A percentile compares a stretch with the other conserved stretches of the same genome.
Evolutionary conservation across 2,329 filamentous ascomycete species (phyloP).

Genomic region (Alternaria sp.): DNA sequence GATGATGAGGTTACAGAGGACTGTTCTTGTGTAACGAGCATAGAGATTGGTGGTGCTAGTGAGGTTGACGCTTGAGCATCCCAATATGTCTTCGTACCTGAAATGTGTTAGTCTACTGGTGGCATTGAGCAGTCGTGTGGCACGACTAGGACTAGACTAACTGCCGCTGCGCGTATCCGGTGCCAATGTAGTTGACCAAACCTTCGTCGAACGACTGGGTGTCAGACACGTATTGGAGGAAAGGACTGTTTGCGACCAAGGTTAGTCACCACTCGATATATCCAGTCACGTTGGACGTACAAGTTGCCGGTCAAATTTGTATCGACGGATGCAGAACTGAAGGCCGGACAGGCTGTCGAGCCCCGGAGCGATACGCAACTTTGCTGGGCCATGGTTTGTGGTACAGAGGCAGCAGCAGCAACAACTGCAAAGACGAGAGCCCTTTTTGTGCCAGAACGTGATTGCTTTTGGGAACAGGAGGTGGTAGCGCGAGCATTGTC

Average conservation of each 20-base stretch:
- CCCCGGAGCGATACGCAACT: slow-evolving; percentile 72
- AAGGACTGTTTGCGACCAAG: slow-evolving; percentile 68
- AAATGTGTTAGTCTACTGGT: slow-evolving; percentile 41
- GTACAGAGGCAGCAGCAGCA: slow-evolving; percentile 41
- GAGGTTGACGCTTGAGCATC: slow-evolving; percentile 80
- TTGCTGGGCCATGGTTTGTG: slow-evolving; percentile 52
- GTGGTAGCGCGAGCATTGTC: slow-evolving; percentile 17
- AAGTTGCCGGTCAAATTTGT: slow-evolving; percentile 71
- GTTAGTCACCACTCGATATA: background rate
- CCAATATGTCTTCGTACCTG: slow-evolving; percentile 84
- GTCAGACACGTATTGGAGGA: slow-evolving; percentile 82
- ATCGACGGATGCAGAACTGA: slow-evolving; percentile 75
- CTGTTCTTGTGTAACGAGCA: slow-evolving; percentile 89
- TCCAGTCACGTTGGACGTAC: slow-evolving; percentile 56
- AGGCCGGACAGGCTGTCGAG: slow-evolving; percentile 77
- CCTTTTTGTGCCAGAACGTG: slow-evolving; percentile 24
- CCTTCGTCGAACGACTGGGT: slow-evolving; percentile 79
- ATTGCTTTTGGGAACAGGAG: slow-evolving; percentile 35
- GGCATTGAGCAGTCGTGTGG: background rate
- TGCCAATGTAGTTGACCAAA: slow-evolving; percentile 76
- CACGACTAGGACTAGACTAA: slow-evolving; percentile 56
- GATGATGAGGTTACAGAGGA: slow-evolving; percentile 92
- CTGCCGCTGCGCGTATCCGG: slow-evolving; percentile 80
- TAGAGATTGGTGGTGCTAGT: slow-evolving; percentile 84
- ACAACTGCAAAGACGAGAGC: slow-evolving; percentile 36